phyloP scores from a whole-genome alignment of 352 stramenopile species.

The Pythium angustatum region DNA sequence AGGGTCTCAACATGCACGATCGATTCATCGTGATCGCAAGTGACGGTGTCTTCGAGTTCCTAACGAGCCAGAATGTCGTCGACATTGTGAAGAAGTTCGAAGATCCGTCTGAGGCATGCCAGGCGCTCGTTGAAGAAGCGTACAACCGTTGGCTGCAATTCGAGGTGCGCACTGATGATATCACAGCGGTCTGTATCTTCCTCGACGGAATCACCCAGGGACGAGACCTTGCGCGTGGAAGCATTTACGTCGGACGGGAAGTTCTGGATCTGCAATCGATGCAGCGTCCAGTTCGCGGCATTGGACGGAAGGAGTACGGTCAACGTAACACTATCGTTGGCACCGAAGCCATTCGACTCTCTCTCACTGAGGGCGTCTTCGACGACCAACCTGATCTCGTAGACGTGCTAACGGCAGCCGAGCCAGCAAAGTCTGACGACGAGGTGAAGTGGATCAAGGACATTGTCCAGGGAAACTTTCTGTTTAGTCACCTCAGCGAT shows the following conservation, averaged over 20 bases:
- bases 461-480: slow-evolving; percentile 90
- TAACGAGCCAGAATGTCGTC: slow-evolving; percentile 93
- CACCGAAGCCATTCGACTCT: slow-evolving; percentile 82
- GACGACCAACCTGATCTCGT: slow-evolving; percentile 18
- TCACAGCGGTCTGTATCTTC: slow-evolving; percentile 91
- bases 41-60: slow-evolving; percentile 95
- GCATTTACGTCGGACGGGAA: slow-evolving; percentile 83
- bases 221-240: slow-evolving; percentile 62
- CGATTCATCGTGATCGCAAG: slow-evolving; percentile 92
- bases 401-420: slow-evolving; percentile 21
- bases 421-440: slow-evolving; percentile 64
- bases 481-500: slow-evolving; percentile 91
- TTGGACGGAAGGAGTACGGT: slow-evolving; percentile 57
- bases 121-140: slow-evolving; percentile 87
- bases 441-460: slow-evolving; percentile 87
- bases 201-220: slow-evolving; percentile 63
- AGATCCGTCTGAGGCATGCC: slow-evolving; percentile 88
- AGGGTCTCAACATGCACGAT: slow-evolving; percentile 86
- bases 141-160: slow-evolving; percentile 95
- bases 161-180: slow-evolving; percentile 94
- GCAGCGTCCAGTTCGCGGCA: slow-evolving; percentile 77
- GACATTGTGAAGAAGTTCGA: slow-evolving; percentile 89
- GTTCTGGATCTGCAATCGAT: slow-evolving; percentile 84
- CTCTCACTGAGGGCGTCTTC: slow-evolving; percentile 55
- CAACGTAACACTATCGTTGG: slow-evolving; percentile 82